Percentiles rank a stretch among this genome's conserved stretches.
phyloP scores from a whole-genome alignment of 805 yeast species.

The Candida loeiensis region DNA sequence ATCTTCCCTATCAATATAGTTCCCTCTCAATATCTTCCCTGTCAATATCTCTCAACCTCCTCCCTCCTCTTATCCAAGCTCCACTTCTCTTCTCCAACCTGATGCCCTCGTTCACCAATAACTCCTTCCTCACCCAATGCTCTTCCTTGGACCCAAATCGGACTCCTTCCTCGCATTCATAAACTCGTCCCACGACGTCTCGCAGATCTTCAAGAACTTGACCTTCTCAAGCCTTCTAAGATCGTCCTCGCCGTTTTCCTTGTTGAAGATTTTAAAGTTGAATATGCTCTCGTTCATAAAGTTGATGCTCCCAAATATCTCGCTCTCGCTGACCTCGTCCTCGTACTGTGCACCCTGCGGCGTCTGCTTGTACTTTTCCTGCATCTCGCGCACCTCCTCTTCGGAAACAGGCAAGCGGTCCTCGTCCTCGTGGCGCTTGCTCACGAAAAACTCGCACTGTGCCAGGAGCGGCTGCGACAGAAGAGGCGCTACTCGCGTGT shows the following conservation, averaged over 20 bases:
- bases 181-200: conserved; percentile 43
- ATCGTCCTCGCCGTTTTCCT: conserved; percentile 8
- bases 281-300: conserved; percentile 35
- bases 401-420: conserved; percentile 29
- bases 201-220: conserved; percentile 41
- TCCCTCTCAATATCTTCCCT: neutral
- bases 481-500: conserved; percentile 45
- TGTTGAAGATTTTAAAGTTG: conserved; percentile 30
- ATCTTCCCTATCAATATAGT: neutral
- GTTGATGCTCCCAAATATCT: conserved; percentile 35
- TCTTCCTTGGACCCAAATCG: neutral
- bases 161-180: conserved; percentile 13
- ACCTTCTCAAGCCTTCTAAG: conserved; percentile 13
- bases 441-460: conserved; percentile 38
- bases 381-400: conserved; percentile 31
- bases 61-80: no score
- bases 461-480: conserved; percentile 51
- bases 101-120: no score
- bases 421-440: conserved; percentile 17
- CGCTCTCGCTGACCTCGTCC: conserved; percentile 11
- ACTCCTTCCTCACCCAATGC: neutral
- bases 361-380: conserved; percentile 20
- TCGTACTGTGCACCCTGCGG: neutral
- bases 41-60: neutral
- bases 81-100: no score